Conservation (phyloP, 208 protist genomes). For the Leishmania mexicana region DNA sequence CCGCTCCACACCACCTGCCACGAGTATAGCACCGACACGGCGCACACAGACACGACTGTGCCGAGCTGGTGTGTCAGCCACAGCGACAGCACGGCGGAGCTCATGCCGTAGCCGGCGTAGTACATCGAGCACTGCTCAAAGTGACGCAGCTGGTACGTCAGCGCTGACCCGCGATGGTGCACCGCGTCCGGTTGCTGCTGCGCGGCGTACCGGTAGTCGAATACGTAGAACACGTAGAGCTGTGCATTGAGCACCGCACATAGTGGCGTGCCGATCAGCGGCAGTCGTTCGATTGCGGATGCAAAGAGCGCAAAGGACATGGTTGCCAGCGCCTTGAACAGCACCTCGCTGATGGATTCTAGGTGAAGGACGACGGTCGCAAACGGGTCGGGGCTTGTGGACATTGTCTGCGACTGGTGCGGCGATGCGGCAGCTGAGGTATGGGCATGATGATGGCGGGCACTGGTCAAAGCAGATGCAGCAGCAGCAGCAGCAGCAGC, state of each 20-base stretch:
- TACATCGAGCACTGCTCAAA: conserved; percentile 70
- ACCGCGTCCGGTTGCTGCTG: conserved; percentile 29
- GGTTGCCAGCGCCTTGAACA: conserved; percentile 65
- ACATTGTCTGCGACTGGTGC: neutral
- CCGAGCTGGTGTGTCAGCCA: conserved; percentile 29
- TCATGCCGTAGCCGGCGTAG: conserved; percentile 62
- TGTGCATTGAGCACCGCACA: conserved; percentile 55
- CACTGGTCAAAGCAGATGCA: neutral
- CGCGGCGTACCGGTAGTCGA: conserved; percentile 64
- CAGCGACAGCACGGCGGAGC: conserved; percentile 39
- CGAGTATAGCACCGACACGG: conserved; percentile 58
- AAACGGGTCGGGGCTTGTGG: conserved; percentile 23
- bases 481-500: conserved; percentile 1
- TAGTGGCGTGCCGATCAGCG: conserved; percentile 18
- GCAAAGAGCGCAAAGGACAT: conserved; percentile 47
- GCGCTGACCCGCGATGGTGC: conserved; percentile 19
- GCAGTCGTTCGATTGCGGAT: conserved; percentile 21
- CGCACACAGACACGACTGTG: conserved; percentile 43
- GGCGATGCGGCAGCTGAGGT: neutral
- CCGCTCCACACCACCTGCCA: conserved; percentile 60
- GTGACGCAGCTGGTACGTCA: conserved; percentile 44
- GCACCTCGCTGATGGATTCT: conserved; percentile 42
- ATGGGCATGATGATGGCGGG: neutral
- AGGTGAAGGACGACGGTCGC: conserved; percentile 14
- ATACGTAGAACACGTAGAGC: conserved; percentile 78